A percentile compares a stretch with the other conserved stretches of the same genome.
Evolutionary conservation across 2,329 filamentous ascomycete species (phyloP).

Genomic region (Aspergillus felis): DNA sequence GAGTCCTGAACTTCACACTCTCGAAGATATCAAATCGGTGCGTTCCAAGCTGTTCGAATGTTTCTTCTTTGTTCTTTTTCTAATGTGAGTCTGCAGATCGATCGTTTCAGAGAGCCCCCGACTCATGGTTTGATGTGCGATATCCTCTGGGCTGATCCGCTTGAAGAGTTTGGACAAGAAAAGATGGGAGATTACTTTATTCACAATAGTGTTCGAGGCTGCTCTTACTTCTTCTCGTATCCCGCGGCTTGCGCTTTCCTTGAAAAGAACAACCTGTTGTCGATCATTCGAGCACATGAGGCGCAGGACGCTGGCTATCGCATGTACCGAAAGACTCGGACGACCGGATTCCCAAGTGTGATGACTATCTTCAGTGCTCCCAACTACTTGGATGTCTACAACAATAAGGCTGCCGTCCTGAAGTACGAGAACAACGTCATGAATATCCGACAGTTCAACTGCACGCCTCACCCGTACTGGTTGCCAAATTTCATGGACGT

Average conservation of each 20-base stretch:
- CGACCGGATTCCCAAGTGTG: slow-evolving; percentile 96
- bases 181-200: slow-evolving; percentile 97
- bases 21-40: slow-evolving; percentile 89
- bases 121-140: slow-evolving; percentile 99
- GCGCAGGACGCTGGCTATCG: slow-evolving; percentile 97
- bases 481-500: slow-evolving; percentile 99
- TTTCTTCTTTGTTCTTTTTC: slow-evolving; percentile 1
- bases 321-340: slow-evolving; percentile 98
- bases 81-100: slow-evolving; percentile 60
- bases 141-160: slow-evolving; percentile 95
- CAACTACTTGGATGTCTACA: slow-evolving; percentile 98
- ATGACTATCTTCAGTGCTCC: slow-evolving; percentile 99
- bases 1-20: slow-evolving; percentile 90
- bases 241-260: slow-evolving; percentile 94
- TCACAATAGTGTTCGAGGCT: slow-evolving; percentile 97
- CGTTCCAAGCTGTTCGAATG: slow-evolving; percentile 33
- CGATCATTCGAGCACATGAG: slow-evolving; percentile 95
- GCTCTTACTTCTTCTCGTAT: slow-evolving; percentile 99
- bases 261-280: slow-evolving; percentile 97
- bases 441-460: slow-evolving; percentile 99
- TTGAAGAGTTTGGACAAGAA: slow-evolving; percentile 98
- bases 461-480: slow-evolving; percentile 98
- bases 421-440: slow-evolving; percentile 99
- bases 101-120: slow-evolving; percentile 94
- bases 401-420: slow-evolving; percentile 98